Percentiles rank a stretch among this genome's conserved stretches.
Evolutionary conservation across 1,139 yeast genomes (phyloP).

Genomic region (Saccharomycopsis hybrid): DNA sequence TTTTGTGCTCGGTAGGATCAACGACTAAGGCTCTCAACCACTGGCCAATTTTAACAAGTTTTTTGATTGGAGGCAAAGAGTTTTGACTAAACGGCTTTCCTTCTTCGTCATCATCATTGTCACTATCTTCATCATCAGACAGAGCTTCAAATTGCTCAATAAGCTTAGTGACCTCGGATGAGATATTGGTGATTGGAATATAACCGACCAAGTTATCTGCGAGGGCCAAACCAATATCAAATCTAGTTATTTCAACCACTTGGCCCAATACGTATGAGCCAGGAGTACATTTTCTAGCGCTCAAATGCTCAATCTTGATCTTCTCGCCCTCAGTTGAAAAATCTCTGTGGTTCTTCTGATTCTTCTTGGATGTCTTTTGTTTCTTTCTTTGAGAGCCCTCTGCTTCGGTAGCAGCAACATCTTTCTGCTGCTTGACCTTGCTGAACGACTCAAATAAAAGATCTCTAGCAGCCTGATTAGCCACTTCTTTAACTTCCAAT

Average conservation of each 20-base stretch:
- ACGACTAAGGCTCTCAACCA: conserved; percentile 79
- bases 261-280: conserved; percentile 79
- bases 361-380: conserved; percentile 31
- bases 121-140: conserved; percentile 40
- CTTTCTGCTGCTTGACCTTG: conserved; percentile 26
- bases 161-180: conserved; percentile 51
- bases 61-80: conserved; percentile 27
- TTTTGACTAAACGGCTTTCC: conserved; percentile 29
- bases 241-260: conserved; percentile 49
- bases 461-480: conserved; percentile 87
- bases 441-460: conserved; percentile 50
- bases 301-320: conserved; percentile 51
- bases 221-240: conserved; percentile 62
- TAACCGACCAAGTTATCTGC: conserved; percentile 83
- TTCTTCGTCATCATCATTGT: conserved; percentile 30
- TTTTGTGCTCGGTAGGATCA: conserved; percentile 34
- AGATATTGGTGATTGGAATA: conserved; percentile 70
- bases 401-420: neutral
- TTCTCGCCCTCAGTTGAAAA: conserved; percentile 23
- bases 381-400: conserved; percentile 33
- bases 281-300: conserved; percentile 53
- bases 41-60: conserved; percentile 63
- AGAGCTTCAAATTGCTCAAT: conserved; percentile 50
- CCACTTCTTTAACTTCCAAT: conserved; percentile 84
- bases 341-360: conserved; percentile 27